These are phyloP conservation scores for Cladophialophora exuberans DNA, from an alignment of 2,329 filamentous ascomycete genomes.

Conservation along the genomic window DNA sequence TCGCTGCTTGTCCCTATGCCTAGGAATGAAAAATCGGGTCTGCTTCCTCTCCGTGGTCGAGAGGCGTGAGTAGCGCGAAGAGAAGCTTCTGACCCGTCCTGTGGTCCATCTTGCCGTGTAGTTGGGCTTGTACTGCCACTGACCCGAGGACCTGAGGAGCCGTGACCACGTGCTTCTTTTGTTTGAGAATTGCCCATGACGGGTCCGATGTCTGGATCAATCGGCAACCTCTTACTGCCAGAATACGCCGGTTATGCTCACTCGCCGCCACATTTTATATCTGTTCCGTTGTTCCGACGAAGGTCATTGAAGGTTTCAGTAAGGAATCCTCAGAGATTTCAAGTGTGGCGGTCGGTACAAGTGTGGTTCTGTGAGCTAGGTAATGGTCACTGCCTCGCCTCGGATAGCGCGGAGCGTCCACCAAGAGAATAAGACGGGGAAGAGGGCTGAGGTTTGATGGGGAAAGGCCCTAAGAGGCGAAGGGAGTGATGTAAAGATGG, in stretches of 20 bases:
- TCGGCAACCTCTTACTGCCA: slow-evolving; percentile 23
- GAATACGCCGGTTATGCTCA: slow-evolving; percentile 10
- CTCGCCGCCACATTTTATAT: slow-evolving; percentile 26
- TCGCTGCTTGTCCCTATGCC: slow-evolving; percentile 56
- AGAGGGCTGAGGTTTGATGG: not conserved
- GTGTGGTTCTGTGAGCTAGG: not conserved
- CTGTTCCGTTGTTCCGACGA: slow-evolving; percentile 5
- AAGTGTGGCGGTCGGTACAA: slow-evolving; percentile 7
- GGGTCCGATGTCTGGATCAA: slow-evolving; percentile 13
- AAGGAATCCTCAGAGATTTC: not conserved
- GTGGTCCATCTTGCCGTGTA: slow-evolving; percentile 24
- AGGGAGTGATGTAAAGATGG: slow-evolving; percentile 10
- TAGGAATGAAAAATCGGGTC: slow-evolving; percentile 63
- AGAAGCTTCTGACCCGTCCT: slow-evolving; percentile 17
- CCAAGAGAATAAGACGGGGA: not conserved
- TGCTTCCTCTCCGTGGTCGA: slow-evolving; percentile 57
- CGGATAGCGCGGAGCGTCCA: slow-evolving; percentile 13
- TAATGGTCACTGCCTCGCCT: not conserved
- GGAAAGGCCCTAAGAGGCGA: slow-evolving; percentile 3
- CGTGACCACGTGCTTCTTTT: slow-evolving; percentile 46
- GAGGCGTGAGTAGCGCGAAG: slow-evolving; percentile 33
- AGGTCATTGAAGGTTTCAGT: slow-evolving; percentile 1
- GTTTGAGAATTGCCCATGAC: slow-evolving; percentile 52
- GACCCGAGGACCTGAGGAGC: slow-evolving; percentile 22
- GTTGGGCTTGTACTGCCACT: slow-evolving; percentile 23